Base-by-base conservation (phyloP, 108 stramenopile species). In the Skeletonema potamos region DNA sequence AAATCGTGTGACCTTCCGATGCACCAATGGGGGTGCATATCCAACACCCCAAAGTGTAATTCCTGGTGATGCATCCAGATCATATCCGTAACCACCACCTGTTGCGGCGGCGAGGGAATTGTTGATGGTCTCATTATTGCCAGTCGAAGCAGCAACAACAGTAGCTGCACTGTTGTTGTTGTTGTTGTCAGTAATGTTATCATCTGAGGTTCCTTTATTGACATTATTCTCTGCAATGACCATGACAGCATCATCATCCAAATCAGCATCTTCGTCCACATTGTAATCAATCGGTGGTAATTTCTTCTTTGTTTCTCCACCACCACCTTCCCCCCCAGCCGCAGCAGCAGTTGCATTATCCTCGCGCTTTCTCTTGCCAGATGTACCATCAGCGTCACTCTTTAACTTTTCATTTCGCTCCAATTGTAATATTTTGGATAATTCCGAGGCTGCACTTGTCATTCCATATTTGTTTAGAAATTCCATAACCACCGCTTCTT, bases 51-150 rank as follows among this genome's bases (percentile, higher is more conserved):
- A 95, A 46, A 85, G 80, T 24, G 84, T 77, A 37, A 95, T 77
- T 1, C 87, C 79, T 3, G 86, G 84, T 24, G 89, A 91, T 4
- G 87, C 76, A 73, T 95, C 93, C 3, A 89, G 72, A 79, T 95
- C 93, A 66, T 92, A 91, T 43, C 93, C 93, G 54, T 76, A 86
- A 13, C 90, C 89, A 20, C 89, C 89, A 9, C 91, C 86, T 7
- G 89, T 87, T n/a, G 86, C 68, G 32, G 71, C 74, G 8, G 73
- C 62, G 8, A 89, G 64, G 5, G 58, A 24, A 7, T 78, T 73
- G 22, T 72, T 33, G 29, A 29, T 4, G 58, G 1, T 58, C 15
- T 58, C 10, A 26, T 56, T 56, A 10, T 46, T 41, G 4, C 2
- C 62, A 13, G 37, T 15, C 22, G 48, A 18, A 8, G 18, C 44